Evolutionary conservation across 2,329 filamentous ascomycete species (phyloP).

Genomic region (Exserohilum turcica): DNA sequence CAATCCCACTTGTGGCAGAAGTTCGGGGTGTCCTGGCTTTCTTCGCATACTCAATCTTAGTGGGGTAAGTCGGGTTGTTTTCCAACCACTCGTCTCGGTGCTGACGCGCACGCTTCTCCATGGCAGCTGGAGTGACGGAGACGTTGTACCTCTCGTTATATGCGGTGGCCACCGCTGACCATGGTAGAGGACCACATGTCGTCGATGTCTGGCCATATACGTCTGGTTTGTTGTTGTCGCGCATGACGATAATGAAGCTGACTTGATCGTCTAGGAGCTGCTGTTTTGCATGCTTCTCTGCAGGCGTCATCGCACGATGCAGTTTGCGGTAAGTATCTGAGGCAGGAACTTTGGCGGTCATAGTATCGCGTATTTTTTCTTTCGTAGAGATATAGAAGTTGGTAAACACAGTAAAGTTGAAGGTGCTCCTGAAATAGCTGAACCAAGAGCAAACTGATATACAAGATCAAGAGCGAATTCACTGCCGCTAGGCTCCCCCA

Average conservation of each 20-base stretch:
- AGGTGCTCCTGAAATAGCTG: too few relatives aligned
- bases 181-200: constrained; percentile 9
- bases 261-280: constrained; percentile 11
- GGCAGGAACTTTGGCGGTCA: too few relatives aligned
- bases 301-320: neutral
- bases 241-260: constrained; percentile 15
- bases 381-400: too few relatives aligned
- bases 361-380: too few relatives aligned
- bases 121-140: constrained; percentile 9
- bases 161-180: constrained; percentile 8
- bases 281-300: neutral
- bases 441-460: too few relatives aligned
- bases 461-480: too few relatives aligned
- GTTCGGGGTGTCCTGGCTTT: neutral
- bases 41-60: constrained; percentile 11
- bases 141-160: constrained; percentile 15
- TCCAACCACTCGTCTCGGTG: constrained; percentile 9
- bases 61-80: constrained; percentile 10
- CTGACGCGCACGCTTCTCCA: constrained; percentile 18
- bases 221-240: constrained; percentile 20
- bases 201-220: constrained; percentile 13
- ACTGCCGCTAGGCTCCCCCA: too few relatives aligned
- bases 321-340: too few relatives aligned
- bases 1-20: neutral
- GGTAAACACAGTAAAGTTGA: too few relatives aligned